These are phyloP conservation scores for Phlyctochytrium arcticum DNA, from an alignment of 192 early-diverging fungal species.

Conservation along the genomic window DNA sequence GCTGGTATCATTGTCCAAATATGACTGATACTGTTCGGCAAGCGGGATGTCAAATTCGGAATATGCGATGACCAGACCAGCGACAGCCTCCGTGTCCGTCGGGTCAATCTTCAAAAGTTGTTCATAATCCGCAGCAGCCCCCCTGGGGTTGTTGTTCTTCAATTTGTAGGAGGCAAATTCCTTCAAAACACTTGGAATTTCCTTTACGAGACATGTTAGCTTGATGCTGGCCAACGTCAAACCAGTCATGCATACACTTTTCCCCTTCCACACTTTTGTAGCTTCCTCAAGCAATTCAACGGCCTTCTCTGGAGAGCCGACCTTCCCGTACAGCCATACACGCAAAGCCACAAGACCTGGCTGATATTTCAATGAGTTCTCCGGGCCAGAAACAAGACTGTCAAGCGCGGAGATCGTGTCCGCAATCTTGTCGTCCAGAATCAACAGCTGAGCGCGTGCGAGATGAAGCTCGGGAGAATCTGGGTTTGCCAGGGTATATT, in stretches of 20 bases:
- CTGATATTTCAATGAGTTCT: slow-evolving; percentile 40
- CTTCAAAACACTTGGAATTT: slow-evolving; percentile 44
- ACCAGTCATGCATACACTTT: slow-evolving; percentile 32
- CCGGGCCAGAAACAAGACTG: neutral
- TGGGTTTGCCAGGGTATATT: neutral
- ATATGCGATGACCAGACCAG: slow-evolving; percentile 63
- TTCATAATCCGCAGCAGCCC: slow-evolving; percentile 68
- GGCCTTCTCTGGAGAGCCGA: slow-evolving; percentile 54
- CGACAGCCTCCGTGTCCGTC: slow-evolving; percentile 56
- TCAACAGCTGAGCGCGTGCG: slow-evolving; percentile 57
- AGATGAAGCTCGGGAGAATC: slow-evolving; percentile 41
- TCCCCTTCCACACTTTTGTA: slow-evolving; percentile 47
- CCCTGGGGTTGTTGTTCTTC: slow-evolving; percentile 48
- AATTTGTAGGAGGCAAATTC: slow-evolving; percentile 69
- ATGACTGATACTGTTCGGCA: slow-evolving; percentile 61
- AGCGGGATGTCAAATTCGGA: slow-evolving; percentile 53
- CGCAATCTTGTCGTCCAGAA: slow-evolving; percentile 43
- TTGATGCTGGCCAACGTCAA: neutral
- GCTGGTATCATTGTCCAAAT: too few relatives aligned
- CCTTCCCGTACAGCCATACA: slow-evolving; percentile 68
- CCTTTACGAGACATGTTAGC: neutral
- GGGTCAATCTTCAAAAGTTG: slow-evolving; percentile 65
- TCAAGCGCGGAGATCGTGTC: slow-evolving; percentile 42
- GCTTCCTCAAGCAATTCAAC: slow-evolving; percentile 55
- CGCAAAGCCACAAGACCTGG: slow-evolving; percentile 66